Evolutionary conservation across 164 flowering plant species (phyloP), one percentile per base, ranked within the genome.

Genomic region (Vitis rupestris): DNA sequence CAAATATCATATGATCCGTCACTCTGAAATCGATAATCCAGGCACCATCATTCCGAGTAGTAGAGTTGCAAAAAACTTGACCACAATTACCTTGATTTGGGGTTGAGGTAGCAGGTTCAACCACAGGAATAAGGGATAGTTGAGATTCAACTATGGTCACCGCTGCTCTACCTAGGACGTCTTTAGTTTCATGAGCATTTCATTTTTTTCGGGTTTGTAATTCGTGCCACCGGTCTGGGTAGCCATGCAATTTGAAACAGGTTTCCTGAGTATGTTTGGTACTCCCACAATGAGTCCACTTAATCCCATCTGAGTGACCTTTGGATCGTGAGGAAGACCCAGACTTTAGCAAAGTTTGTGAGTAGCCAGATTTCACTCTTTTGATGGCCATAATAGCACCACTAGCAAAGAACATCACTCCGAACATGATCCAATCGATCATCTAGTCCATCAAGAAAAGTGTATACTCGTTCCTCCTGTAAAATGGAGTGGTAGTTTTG

Each of bases 71-170:
- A 63, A 63, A 63, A 63, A 49, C 47, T 19, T 63, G 65, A 44
- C 51, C 50, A 63, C 52, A 63, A 63, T 63, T 63, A 63, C 65
- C 65, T 63, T 63, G 23, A 63, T 63, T 7, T 44, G 65, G 65
- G 65, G 65, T 63, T 63, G 51, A 31, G 52, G 65, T 44, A 44
- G 50, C 1, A 44, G 29, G 65, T 44, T 31, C 65, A 44, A 2
- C 51, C 65, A 37, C n/a, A 9, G 52, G 1, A 19, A 19, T 49
- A 63, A 31, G 44, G 44, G 44, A 31, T 31, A 31, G 44, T 31
- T 31, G 44, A 31, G 44, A 31, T 31, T 31, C 23, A 44, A 14
- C 17, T 19, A 49, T 14, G 50, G 10, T 14, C 51, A 44, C 23
- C 65, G 10, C 51, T 49, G 52, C 65, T 31, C 51, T 9, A 63